Conservation (phyloP, 1,284 basidiomycete genomes). For the Cutaneotrichosporon arboriforme region DNA sequence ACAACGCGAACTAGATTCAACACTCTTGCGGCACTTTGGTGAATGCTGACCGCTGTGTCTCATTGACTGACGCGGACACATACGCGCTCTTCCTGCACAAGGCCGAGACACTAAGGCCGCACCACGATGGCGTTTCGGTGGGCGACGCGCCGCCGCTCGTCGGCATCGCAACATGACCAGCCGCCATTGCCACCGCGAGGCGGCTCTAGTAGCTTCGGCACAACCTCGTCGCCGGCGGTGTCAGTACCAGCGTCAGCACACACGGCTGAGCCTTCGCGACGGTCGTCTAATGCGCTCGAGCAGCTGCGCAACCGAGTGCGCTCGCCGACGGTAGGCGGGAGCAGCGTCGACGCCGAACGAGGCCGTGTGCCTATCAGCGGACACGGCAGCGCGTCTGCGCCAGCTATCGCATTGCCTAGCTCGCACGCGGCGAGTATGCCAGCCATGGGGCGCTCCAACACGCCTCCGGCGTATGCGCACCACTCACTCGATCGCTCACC, state of each 20-base stretch:
- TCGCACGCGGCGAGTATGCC: background rate
- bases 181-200: background rate
- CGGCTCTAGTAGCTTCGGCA: background rate
- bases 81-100: too few relatives aligned
- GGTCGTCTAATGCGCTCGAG: conserved; percentile 4
- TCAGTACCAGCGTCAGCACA: background rate
- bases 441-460: background rate
- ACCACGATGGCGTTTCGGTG: background rate
- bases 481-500: conserved; percentile 36
- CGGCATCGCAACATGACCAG: background rate
- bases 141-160: background rate
- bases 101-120: too few relatives aligned
- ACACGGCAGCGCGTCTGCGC: background rate
- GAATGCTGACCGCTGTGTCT: too few relatives aligned
- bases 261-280: background rate
- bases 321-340: background rate
- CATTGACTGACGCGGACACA: too few relatives aligned
- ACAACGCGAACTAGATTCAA: too few relatives aligned
- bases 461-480: conserved; percentile 32
- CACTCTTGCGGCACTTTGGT: too few relatives aligned
- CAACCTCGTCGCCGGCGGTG: background rate
- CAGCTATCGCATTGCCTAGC: background rate
- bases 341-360: background rate
- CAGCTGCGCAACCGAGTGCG: conserved; percentile 2
- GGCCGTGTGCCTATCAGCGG: background rate